Evolutionary conservation across 192 early-diverging fungal genomes (phyloP).

Genomic region (Podila epicladia): DNA sequence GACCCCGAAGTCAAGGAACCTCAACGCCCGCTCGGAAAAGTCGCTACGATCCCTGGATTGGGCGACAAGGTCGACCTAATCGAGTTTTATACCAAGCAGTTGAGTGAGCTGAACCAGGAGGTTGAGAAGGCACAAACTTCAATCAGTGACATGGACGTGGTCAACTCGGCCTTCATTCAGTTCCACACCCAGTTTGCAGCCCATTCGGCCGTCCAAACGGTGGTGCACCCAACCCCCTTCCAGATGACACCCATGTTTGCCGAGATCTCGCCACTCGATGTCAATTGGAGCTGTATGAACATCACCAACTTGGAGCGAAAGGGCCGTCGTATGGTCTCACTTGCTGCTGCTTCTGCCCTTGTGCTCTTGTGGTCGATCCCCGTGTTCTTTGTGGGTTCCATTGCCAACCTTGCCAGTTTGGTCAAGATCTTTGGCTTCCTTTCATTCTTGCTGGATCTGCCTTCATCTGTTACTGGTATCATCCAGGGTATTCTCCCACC

Average conservation of each 20-base stretch:
- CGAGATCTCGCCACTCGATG: constrained; percentile 75
- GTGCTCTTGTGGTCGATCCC: constrained; percentile 79
- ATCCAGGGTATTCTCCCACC: constrained; percentile 82
- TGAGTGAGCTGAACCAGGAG: constrained; percentile 55
- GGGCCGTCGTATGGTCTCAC: constrained; percentile 64
- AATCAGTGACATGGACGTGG: background rate
- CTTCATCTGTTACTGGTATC: constrained; percentile 50
- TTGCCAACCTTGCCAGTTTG: constrained; percentile 23
- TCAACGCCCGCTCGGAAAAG: constrained; percentile 68
- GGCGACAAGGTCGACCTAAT: constrained; percentile 78
- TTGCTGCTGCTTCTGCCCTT: constrained; percentile 62
- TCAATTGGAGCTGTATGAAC: constrained; percentile 84
- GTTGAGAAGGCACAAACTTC: constrained; percentile 53
- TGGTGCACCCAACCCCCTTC: constrained; percentile 44
- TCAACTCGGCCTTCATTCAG: constrained; percentile 83
- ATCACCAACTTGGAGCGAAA: constrained; percentile 61
- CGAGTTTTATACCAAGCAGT: constrained; percentile 50
- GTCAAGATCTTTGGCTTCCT: constrained; percentile 23
- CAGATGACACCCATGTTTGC: constrained; percentile 81
- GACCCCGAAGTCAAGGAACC: constrained; percentile 17
- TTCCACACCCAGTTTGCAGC: constrained; percentile 82
- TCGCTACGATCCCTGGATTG: constrained; percentile 52
- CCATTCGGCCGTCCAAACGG: constrained; percentile 43
- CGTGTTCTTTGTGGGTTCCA: constrained; percentile 41
- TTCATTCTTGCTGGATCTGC: constrained; percentile 43